These are phyloP conservation scores for Lycium barbarum DNA, from an alignment of 257 asterid genomes.

Conservation along the genomic window DNA sequence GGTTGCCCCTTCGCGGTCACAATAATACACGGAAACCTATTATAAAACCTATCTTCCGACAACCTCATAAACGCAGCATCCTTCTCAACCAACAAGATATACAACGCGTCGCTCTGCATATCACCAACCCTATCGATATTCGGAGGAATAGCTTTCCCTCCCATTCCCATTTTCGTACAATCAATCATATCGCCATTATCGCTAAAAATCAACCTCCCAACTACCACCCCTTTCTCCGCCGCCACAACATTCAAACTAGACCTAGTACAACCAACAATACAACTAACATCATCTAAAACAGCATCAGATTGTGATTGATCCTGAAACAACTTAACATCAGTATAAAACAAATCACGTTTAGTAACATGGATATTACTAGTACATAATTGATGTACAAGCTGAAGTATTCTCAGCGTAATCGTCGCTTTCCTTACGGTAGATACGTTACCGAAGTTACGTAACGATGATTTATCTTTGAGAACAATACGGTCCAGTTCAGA, in stretches of 20 bases:
- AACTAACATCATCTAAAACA: slow-evolving; percentile 79
- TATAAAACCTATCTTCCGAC: slow-evolving; percentile 82
- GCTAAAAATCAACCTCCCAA: slow-evolving; percentile 77
- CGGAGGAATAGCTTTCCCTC: slow-evolving; percentile 94
- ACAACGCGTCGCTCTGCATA: slow-evolving; percentile 91
- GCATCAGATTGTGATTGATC: slow-evolving; percentile 81
- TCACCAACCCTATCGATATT: slow-evolving; percentile 90
- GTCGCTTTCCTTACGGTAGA: slow-evolving; percentile 83
- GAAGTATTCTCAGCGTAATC: slow-evolving; percentile 74
- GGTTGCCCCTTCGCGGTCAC: slow-evolving; percentile 92
- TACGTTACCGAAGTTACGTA: slow-evolving; percentile 75
- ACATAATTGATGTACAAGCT: slow-evolving; percentile 81
- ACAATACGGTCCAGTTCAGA: slow-evolving; percentile 93
- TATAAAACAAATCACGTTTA: slow-evolving; percentile 85
- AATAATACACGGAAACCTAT: slow-evolving; percentile 83
- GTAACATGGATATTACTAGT: slow-evolving; percentile 84
- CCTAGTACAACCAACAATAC: slow-evolving; percentile 81
- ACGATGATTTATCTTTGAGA: slow-evolving; percentile 70
- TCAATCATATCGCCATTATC: slow-evolving; percentile 89
- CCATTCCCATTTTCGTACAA: slow-evolving; percentile 93
- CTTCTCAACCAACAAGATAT: slow-evolving; percentile 80
- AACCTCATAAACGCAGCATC: slow-evolving; percentile 89
- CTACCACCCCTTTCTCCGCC: slow-evolving; percentile 83
- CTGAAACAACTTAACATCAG: slow-evolving; percentile 89
- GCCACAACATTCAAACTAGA: slow-evolving; percentile 89